phyloP scores from a whole-genome alignment of 495 filamentous ascomycete species.

The Oleoguttula mirabilis region DNA sequence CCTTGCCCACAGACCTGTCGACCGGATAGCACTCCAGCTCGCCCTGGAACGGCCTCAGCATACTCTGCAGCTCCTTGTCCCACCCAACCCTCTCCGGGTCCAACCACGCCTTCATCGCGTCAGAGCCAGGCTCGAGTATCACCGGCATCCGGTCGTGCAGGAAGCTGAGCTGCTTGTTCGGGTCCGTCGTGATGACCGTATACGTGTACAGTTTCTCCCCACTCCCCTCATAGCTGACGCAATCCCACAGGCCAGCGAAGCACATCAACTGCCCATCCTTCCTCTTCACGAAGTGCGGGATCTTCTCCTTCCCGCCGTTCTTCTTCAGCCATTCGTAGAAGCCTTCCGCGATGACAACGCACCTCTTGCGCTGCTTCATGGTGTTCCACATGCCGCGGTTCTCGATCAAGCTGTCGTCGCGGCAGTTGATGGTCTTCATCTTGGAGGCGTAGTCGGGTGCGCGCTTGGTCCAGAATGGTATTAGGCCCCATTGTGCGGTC shows the following conservation, averaged over 20 bases:
- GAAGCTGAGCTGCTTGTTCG: conserved; percentile 66
- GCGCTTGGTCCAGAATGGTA: conserved; percentile 87
- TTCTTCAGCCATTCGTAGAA: conserved; percentile 97
- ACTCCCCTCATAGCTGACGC: conserved; percentile 64
- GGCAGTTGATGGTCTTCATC: conserved; percentile 87
- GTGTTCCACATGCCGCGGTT: conserved; percentile 76
- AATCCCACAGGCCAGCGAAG: conserved; percentile 88
- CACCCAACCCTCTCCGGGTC: conserved; percentile 60
- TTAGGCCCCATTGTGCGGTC: conserved; percentile 81
- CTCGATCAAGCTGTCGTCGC: conserved; percentile 71
- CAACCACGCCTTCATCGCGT: conserved; percentile 65
- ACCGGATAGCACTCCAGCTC: conserved; percentile 81
- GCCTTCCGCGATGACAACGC: conserved; percentile 74
- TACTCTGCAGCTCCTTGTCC: conserved; percentile 62
- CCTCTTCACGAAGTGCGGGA: conserved; percentile 70
- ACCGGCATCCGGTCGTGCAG: conserved; percentile 94
- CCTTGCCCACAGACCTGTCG: conserved; percentile 81
- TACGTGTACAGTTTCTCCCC: conserved; percentile 70
- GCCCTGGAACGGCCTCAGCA: conserved; percentile 65
- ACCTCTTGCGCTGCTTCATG: conserved; percentile 82
- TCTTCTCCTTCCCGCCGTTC: conserved; percentile 58
- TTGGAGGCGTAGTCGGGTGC: conserved; percentile 61
- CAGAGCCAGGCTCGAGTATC: conserved; percentile 65
- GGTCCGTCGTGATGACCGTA: conserved; percentile 81
- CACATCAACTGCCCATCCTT: conserved; percentile 77